A percentile compares a stretch with the other conserved stretches of the same genome.
These are phyloP conservation scores for Taphrina confusa DNA, from an alignment of 1,139 yeast species.

Conservation along the genomic window DNA sequence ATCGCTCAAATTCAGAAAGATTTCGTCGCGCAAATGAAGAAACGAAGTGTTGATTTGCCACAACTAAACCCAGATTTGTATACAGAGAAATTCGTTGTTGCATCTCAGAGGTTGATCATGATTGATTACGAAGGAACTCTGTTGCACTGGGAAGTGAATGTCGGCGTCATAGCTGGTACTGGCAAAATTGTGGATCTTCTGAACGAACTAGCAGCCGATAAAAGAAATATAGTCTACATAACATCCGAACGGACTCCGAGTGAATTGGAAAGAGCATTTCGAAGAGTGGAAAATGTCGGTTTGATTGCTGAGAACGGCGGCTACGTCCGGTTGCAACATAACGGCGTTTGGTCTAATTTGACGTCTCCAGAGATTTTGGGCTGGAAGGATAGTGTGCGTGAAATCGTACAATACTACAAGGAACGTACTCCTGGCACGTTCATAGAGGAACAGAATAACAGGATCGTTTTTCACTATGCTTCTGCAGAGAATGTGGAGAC, in stretches of 20 bases:
- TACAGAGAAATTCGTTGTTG: slow-evolving; percentile 41
- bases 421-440: slow-evolving; percentile 81
- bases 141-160: slow-evolving; percentile 39
- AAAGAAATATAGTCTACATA: slow-evolving; percentile 67
- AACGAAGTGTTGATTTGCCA: slow-evolving; percentile 47
- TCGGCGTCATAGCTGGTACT: slow-evolving; percentile 43
- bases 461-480: slow-evolving; percentile 74
- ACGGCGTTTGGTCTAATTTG: slow-evolving; percentile 63
- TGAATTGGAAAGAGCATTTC: slow-evolving; percentile 58
- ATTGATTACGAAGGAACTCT: slow-evolving; percentile 41
- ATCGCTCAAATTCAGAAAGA: slow-evolving; percentile 59
- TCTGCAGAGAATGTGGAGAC: slow-evolving; percentile 68
- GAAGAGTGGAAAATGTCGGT: slow-evolving; percentile 70
- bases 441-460: slow-evolving; percentile 71
- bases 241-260: slow-evolving; percentile 45
- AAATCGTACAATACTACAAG: slow-evolving; percentile 63
- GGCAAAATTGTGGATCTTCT: slow-evolving; percentile 47
- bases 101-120: slow-evolving; percentile 45
- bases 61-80: slow-evolving; percentile 42
- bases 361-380: slow-evolving; percentile 55
- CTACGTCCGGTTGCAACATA: slow-evolving; percentile 44
- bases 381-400: slow-evolving; percentile 66
- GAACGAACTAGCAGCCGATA: slow-evolving; percentile 55
- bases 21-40: slow-evolving; percentile 60
- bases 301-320: slow-evolving; percentile 91